These are phyloP conservation scores for Trichosporon asahii DNA, from an alignment of 1,284 basidiomycete species.

Conservation along the genomic window DNA sequence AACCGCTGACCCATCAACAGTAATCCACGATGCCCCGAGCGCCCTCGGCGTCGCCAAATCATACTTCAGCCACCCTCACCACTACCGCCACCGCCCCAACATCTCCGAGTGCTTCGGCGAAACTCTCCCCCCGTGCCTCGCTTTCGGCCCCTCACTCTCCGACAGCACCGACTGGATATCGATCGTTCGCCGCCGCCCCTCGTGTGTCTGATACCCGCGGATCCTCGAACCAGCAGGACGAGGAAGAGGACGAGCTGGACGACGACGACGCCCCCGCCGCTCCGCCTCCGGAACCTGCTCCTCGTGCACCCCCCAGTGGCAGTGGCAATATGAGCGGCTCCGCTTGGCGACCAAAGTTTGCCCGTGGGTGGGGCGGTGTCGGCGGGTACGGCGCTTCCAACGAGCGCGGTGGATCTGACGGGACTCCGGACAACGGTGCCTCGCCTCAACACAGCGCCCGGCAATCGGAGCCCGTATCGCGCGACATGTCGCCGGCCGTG, in stretches of 20 bases:
- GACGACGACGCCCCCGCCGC: slow-evolving; percentile 21
- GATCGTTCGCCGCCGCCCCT: slow-evolving; percentile 16
- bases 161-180: slow-evolving; percentile 14
- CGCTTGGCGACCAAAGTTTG: slow-evolving; percentile 28
- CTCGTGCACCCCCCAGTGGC: background rate
- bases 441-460: slow-evolving; percentile 10
- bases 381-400: slow-evolving; percentile 39
- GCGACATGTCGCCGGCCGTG: slow-evolving; percentile 18
- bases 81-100: slow-evolving; percentile 15
- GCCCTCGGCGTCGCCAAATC: slow-evolving; percentile 17
- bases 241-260: slow-evolving; percentile 24
- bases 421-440: slow-evolving; percentile 20
- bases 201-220: slow-evolving; percentile 25
- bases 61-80: slow-evolving; percentile 11
- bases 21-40: slow-evolving; percentile 20
- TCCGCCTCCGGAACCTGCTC: background rate
- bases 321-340: slow-evolving; percentile 16
- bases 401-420: slow-evolving; percentile 36
- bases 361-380: slow-evolving; percentile 23
- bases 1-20: background rate
- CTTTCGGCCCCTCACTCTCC: slow-evolving; percentile 21
- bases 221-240: slow-evolving; percentile 16
- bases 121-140: slow-evolving; percentile 18
- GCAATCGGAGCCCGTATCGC: slow-evolving; percentile 13
- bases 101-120: slow-evolving; percentile 15